Evolutionary conservation across 768 basidiomycete genomes (phyloP), one percentile per base, ranked within the genome.

Genomic region (Fomitopsis serialis): DNA sequence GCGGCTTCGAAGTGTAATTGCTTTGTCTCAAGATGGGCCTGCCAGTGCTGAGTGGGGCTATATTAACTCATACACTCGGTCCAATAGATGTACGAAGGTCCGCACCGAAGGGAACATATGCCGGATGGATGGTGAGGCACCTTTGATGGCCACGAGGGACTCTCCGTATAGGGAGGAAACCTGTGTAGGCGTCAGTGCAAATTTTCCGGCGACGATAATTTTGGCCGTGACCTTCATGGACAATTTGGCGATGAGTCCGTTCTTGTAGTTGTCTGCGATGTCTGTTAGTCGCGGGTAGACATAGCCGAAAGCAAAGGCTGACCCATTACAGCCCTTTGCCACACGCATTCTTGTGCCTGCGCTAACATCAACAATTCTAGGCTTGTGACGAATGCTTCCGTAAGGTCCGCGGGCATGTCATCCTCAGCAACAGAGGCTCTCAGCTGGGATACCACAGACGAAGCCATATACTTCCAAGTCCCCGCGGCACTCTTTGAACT

Each of bases 301-400:
- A 11, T 12, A 27, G 21, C 13, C 24, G 15, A 13, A 40, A 42
- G 27, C 22, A 45, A 42, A 10, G 2, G 61, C 65, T 61, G 61
- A 92, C 93, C 89, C 54, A 90, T 70, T 63, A 87, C 85, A 15
- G 94, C 94, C 59, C 87, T 80, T 65, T 96, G 94, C 95, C 95
- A 98, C 40, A 85, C 92, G 64, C 92, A 96, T 71, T 99, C 97
- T 60, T 98, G 96, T 1, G 94, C 95, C 68, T 98, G 92, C 0
- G 93, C 93, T 4, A 95, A 77, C 82, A 92, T 87, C 52, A 98
- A 77, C 58, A 70, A 79, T 63, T 90, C 82, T 42, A 97, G 64
- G 24, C 81, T 76, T 45, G 73, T 74, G 22, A 90, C 62, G 59
- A 87, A 85, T 0, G 79, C 63, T 23, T 72, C 69, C 0, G 85